Evolutionary conservation across 2,329 filamentous ascomycete genomes (phyloP).

Genomic region (Ophiosphaerella herpotricha): DNA sequence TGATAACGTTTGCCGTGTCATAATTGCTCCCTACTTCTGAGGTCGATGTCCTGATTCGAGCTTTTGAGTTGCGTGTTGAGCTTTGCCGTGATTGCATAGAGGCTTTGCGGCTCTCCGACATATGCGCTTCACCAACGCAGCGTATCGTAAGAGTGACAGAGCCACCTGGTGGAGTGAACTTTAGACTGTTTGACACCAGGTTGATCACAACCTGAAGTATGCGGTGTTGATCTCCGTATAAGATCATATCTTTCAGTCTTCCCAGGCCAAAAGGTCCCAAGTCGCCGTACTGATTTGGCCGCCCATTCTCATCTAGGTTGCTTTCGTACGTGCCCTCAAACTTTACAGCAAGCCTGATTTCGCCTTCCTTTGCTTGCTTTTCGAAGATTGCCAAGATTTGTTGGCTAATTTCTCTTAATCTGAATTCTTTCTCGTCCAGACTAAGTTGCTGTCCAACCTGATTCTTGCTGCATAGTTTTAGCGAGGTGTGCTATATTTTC

Average conservation of each 20-base stretch:
- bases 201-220: conserved; percentile 95
- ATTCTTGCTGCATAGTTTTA: conserved; percentile 69
- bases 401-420: conserved; percentile 78
- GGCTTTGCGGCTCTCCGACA: conserved; percentile 49
- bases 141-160: conserved; percentile 76
- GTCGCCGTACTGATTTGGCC: conserved; percentile 55
- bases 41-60: conserved; percentile 33
- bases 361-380: conserved; percentile 81
- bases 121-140: conserved; percentile 66
- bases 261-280: conserved; percentile 69
- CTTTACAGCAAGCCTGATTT: conserved; percentile 72
- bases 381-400: conserved; percentile 87
- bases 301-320: conserved; percentile 45
- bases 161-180: conserved; percentile 82
- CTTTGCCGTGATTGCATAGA: conserved; percentile 52
- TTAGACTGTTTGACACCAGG: conserved; percentile 86
- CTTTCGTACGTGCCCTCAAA: conserved; percentile 63
- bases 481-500: not conserved
- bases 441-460: conserved; percentile 84
- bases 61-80: conserved; percentile 44
- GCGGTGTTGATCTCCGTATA: conserved; percentile 91
- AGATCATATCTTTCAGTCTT: conserved; percentile 78
- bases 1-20: conserved; percentile 53
- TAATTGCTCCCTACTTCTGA: conserved; percentile 38
- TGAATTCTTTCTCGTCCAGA: conserved; percentile 84